Base-by-base conservation (phyloP, 2,329 filamentous ascomycete genomes). In the Zalaria obscura region DNA sequence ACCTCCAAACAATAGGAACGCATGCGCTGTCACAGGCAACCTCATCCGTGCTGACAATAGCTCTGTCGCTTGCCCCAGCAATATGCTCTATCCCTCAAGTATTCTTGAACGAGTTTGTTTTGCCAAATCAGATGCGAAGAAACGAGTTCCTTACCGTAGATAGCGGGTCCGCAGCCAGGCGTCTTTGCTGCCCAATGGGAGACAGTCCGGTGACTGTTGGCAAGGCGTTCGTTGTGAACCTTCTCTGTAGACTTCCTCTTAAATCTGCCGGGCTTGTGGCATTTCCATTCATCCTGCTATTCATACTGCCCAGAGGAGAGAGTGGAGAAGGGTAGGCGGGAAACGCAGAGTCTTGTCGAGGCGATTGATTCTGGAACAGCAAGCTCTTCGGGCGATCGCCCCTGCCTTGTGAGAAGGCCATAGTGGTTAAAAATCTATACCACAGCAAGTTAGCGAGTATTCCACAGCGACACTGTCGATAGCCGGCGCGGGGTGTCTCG, bases 201-300 rank as follows among this genome's bases (percentile, higher is more conserved):
- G 67, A 70, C 57, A 88, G 64, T 89, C 46, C 69, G 7, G n/a
- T 7, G n/a, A n/a, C n/a, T 32, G 72, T 87, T 74, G 64, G 85
- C 73, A 65, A 84, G 79, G 66, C 94, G 54, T 69, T 93, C 44
- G 88, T 91, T 48, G 89, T 96, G 66, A 96, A 96, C 58, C 89
- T 82, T 56, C 89, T 80, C 63, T 88, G 85, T 59, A 96, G 71
- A 53, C 78, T 79, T 48, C 77, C 76, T 62, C 88, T 79, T 50
- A 75, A 74, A 57, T 93, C 85, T 61, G 76, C 73, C 48, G 73
- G 60, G 47, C 68, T 61, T 43, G 47, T 48, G 67, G 69, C 60
- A 78, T 70, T 49, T 6, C 46, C 41, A 25, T 10, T 47, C 34
- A 41, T 47, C 49, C 55, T 55, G 38, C 52, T 50, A 43, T 58